Base-by-base conservation (phyloP, 148 eudicot genomes). In the Nepenthes mirabilis region DNA sequence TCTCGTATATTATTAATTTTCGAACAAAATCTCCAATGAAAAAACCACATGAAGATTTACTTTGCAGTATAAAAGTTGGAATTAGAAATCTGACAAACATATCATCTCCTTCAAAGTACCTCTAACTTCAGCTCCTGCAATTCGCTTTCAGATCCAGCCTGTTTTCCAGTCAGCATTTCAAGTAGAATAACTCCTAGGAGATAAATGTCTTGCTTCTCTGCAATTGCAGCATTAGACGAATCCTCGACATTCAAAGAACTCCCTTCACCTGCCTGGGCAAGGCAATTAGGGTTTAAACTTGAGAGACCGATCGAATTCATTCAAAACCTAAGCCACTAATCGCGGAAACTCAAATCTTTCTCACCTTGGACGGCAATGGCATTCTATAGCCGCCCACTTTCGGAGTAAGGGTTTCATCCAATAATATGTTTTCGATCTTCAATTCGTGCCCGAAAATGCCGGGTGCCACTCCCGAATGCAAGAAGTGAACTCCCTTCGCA, bases 381-480 rank as follows among this genome's bases (percentile, higher is more conserved):
- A 93, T 79, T 65, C 72, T 86, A 23, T 93, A 88, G 74, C 82
- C 76, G 59, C 91, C 75, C 34, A 93, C 74, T 77, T 86, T 91
- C 1, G 98, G 85, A 3, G 81, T 74, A 13, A 88, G 88, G 67
- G 75, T 82, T 11, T 88, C 95, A 70, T 93, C 98, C 69, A 93
- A 72, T 65, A 88, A 60, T 32, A 93, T 73, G 64, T 61, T 83
- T 6, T 84, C 83, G 49, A 86, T 86, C 66, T 76, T 93, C 65
- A 93, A 56, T 60, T 80, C 85, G 70, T 88, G 86, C 48, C 94
- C 94, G 32, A 66, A 80, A 58, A 79, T 60, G 5, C 91, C 88
- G 1, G 79, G 79, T n/a, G 75, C 62, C 37, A 80, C 75, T 59
- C 82, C 98, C 0, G 81, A 71, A 67, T 93, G 98, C 72, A 88